A percentile compares a stretch with the other conserved stretches of the same genome.
phyloP scores from a whole-genome alignment of 208 protist species.

The Strigomonas galati region DNA sequence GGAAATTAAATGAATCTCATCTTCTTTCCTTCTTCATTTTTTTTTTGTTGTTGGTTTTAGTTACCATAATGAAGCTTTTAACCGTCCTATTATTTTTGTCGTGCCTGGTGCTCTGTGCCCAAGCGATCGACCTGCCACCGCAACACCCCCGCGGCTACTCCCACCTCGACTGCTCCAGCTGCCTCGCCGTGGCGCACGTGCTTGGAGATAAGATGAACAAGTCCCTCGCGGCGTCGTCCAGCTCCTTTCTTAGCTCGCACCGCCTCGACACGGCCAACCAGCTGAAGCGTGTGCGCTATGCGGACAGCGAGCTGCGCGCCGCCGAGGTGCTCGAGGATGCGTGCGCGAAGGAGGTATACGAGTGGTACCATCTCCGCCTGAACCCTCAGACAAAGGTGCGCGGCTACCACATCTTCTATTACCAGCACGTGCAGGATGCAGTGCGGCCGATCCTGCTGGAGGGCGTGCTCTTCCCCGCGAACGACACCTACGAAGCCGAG shows the following conservation, averaged over 20 bases:
- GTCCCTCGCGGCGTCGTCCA: constrained; percentile 38
- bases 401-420: constrained; percentile 39
- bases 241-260: constrained; percentile 48
- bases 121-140: constrained; percentile 10
- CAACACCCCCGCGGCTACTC: constrained; percentile 44
- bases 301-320: constrained; percentile 65
- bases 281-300: constrained; percentile 35
- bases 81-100: not conserved
- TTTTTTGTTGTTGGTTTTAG: not conserved
- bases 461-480: constrained; percentile 24
- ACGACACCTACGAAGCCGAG: constrained; percentile 13
- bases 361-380: constrained; percentile 49
- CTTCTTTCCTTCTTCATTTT: not conserved
- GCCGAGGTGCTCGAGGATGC: constrained; percentile 73
- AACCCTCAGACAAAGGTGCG: constrained; percentile 59
- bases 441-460: constrained; percentile 26
- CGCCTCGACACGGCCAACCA: constrained; percentile 38
- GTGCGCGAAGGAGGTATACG: constrained; percentile 34
- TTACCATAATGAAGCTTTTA: constrained; percentile 9
- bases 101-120: not conserved
- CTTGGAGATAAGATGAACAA: constrained; percentile 58
- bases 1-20: too few species aligned
- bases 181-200: constrained; percentile 55
- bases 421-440: constrained; percentile 13
- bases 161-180: constrained; percentile 81